Base-by-base conservation (phyloP, 2,329 filamentous ascomycete genomes). In the Aureobasidium leucospermi region DNA sequence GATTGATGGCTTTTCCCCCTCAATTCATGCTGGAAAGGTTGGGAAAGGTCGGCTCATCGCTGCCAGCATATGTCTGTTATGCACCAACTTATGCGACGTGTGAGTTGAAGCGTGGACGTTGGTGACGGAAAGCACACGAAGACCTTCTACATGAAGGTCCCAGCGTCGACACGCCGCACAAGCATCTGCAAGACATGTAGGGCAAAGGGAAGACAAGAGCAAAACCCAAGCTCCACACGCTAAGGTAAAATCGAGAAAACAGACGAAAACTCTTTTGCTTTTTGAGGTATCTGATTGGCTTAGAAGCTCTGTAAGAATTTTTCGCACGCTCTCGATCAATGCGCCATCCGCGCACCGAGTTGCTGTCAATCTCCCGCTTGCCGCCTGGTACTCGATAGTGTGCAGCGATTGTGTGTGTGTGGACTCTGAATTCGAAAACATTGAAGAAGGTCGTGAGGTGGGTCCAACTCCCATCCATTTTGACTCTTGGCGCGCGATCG, bases 141-240 rank as follows among this genome's bases (percentile, higher is more conserved):
- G 31, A 16, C 16, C 38, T 55, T 16, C 28, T 43, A 43, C 19
- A 16, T 45, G 10, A 38, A 34, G 29, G 36, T 13, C 49, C 28
- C 11, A 16, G 15, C 10, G 8, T 32, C 49, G 15, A 42, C 38
- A 19, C 29, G 29, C 29, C 29, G 32, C 55, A 58, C 55, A 48
- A 58, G 43, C 55, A 48, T 58, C 34, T 48, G 43, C 43, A 56
- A 56, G 52, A 56, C 52, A 56, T 34, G 39, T 39, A 31, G 34
- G 13, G 43, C 28, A 31, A 41, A 47, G 32, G 42, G 23, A 39
- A 39, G 15, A 16, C 9, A 29, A 28, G 28, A 58, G 32, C 23
- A 39, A 48, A 58, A 39, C n/a, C 31, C 45, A 58, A 47, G 19
- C 10, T 29, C 5, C 43, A 41, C 5, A 16, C 43, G 43, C 42